A percentile compares a stretch with the other conserved stretches of the same genome.
Conservation (phyloP, 163 green algal species). For the Chlorella variabilis region DNA sequence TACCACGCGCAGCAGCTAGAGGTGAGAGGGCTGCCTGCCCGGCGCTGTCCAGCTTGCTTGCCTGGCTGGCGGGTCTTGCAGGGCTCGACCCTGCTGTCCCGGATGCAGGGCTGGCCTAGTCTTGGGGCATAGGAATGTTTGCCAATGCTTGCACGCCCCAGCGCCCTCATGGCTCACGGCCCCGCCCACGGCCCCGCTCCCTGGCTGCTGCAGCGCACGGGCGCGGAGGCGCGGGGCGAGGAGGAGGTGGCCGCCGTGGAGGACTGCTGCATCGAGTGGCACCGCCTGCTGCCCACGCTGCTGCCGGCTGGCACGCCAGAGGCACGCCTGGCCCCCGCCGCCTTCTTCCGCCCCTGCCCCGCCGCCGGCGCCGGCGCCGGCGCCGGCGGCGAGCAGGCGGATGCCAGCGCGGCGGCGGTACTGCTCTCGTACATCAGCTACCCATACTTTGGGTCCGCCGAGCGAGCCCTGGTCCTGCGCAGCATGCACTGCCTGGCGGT, state of each 20-base stretch:
- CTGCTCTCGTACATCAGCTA: conserved; percentile 50
- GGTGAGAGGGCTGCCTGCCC: not conserved
- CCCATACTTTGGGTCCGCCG: conserved; percentile 32
- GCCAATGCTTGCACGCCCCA: too few relatives aligned
- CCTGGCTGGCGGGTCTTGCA: not conserved
- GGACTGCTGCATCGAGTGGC: conserved; percentile 45
- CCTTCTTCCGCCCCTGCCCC: conserved; percentile 32
- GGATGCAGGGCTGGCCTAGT: not conserved
- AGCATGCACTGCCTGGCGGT: conserved; percentile 39
- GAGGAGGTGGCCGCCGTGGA: conserved; percentile 42
- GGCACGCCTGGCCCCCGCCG: conserved; percentile 12
- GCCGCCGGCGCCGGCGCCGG: not conserved
- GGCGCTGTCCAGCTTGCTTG: not conserved
- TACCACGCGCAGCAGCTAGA: conserved; percentile 31
- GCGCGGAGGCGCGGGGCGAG: not conserved
- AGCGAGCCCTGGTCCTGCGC: conserved; percentile 45
- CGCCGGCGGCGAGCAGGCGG: not conserved
- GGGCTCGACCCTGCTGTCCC: not conserved
- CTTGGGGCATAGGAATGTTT: too few relatives aligned
- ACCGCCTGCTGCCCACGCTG: conserved; percentile 49
- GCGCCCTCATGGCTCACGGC: too few relatives aligned
- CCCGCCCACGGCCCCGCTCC: too few relatives aligned
- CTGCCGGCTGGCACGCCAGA: not conserved
- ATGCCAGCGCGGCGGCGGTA: conserved; percentile 24
- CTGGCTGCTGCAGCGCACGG: conserved; percentile 4